Conservation (phyloP, 345 rosid genomes). For the Lumnitzera littorea region DNA sequence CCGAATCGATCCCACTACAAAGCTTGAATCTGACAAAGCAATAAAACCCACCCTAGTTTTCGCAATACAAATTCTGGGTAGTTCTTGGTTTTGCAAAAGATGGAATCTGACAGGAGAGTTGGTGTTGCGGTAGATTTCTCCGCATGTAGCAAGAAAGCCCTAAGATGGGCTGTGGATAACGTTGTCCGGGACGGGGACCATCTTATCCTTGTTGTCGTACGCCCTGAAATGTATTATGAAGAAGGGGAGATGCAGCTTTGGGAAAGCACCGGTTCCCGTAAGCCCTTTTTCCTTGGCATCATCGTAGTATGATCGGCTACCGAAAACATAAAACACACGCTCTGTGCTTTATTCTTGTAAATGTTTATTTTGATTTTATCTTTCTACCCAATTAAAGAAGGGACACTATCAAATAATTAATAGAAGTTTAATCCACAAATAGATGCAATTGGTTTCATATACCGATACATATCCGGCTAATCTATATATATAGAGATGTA, state of each 20-base stretch:
- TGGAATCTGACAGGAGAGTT: constrained; percentile 54
- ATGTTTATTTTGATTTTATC: background rate
- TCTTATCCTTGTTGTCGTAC: constrained; percentile 57
- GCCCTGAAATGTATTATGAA: constrained; percentile 51
- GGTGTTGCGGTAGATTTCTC: constrained; percentile 94
- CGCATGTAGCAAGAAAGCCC: constrained; percentile 68
- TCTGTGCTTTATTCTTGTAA: background rate
- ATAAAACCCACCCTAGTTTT: background rate
- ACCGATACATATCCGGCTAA: too few species aligned
- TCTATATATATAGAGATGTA: too few species aligned
- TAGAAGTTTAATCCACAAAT: too few species aligned
- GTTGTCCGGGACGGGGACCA: constrained; percentile 68
- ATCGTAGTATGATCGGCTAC: background rate
- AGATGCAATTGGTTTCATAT: background rate
- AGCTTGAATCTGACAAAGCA: too few species aligned
- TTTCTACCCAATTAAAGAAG: background rate
- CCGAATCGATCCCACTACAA: too few species aligned
- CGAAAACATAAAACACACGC: too few species aligned
- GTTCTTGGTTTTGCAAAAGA: constrained; percentile 3
- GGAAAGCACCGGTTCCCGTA: constrained; percentile 86
- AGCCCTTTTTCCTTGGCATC: background rate
- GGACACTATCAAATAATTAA: too few species aligned
- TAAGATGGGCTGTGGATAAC: constrained; percentile 86
- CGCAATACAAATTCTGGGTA: background rate
- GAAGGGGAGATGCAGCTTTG: constrained; percentile 91